Evolutionary conservation across 2,329 filamentous ascomycete genomes (phyloP).

Genomic region (Colletotrichum sp.): DNA sequence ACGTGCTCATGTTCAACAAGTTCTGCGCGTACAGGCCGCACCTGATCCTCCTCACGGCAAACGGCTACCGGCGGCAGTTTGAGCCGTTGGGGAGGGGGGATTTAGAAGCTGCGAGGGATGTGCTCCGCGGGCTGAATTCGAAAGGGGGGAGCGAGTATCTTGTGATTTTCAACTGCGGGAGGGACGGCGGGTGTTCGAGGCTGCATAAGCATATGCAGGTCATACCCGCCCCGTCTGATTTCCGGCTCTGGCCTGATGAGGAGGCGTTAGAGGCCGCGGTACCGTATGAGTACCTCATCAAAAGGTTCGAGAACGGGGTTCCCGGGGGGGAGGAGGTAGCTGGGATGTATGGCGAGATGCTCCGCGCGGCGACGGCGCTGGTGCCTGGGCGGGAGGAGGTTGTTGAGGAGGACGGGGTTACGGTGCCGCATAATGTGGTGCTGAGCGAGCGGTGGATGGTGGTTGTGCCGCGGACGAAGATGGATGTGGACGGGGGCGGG

Average conservation of each 20-base stretch:
- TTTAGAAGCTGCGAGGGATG: conserved; percentile 34
- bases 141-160: conserved; percentile 31
- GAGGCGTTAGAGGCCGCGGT: conserved; percentile 21
- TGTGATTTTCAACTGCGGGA: conserved; percentile 52
- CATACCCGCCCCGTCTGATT: conserved; percentile 34
- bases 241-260: conserved; percentile 29
- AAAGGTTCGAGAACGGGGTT: conserved; percentile 25
- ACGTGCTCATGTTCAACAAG: conserved; percentile 52
- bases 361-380: conserved; percentile 24
- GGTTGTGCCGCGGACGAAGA: conserved; percentile 47
- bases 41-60: conserved; percentile 48
- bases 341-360: conserved; percentile 29
- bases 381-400: neutral
- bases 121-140: neutral
- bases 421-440: conserved; percentile 49
- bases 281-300: conserved; percentile 40
- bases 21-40: conserved; percentile 54
- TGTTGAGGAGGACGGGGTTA: neutral
- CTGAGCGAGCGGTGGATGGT: conserved; percentile 48
- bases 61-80: conserved; percentile 51
- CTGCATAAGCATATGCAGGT: conserved; percentile 56
- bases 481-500: conserved; percentile 37
- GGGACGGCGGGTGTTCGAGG: conserved; percentile 47
- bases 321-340: conserved; percentile 16
- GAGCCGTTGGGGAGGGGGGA: conserved; percentile 45